These are phyloP conservation scores for Diplocarpon mali DNA, from an alignment of 2,329 filamentous ascomycete species.

Conservation along the genomic window DNA sequence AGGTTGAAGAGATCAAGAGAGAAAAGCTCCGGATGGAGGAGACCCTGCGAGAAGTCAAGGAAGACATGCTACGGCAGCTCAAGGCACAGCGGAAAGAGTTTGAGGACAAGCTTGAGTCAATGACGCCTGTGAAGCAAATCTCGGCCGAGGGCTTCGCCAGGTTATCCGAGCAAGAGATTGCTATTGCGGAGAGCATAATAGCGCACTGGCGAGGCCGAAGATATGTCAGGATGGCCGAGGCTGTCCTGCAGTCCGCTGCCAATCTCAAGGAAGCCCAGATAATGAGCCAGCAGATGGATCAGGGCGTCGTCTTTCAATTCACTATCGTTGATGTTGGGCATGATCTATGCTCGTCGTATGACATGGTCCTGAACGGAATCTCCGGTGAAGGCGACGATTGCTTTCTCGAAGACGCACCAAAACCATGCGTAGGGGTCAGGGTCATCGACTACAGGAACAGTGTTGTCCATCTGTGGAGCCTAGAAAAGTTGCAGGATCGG, in stretches of 20 bases:
- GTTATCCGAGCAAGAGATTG: conserved; percentile 61
- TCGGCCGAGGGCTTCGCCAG: conserved; percentile 31
- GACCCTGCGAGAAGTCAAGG: conserved; percentile 63
- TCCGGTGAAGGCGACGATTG: conserved; percentile 75
- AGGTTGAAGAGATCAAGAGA: conserved; percentile 71
- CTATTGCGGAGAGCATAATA: conserved; percentile 54
- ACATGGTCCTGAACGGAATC: conserved; percentile 87
- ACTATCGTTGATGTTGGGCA: conserved; percentile 84
- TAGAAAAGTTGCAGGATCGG: conserved; percentile 81
- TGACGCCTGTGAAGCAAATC: conserved; percentile 49
- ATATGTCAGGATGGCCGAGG: conserved; percentile 90
- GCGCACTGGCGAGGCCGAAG: conserved; percentile 72
- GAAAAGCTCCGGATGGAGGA: conserved; percentile 83
- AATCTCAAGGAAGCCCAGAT: conserved; percentile 91
- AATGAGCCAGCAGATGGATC: conserved; percentile 93
- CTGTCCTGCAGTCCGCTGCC: conserved; percentile 77
- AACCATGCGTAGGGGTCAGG: conserved; percentile 83
- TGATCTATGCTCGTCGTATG: conserved; percentile 83
- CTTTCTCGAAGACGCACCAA: conserved; percentile 67
- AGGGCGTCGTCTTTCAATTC: conserved; percentile 90
- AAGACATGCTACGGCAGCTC: conserved; percentile 81
- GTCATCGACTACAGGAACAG: conserved; percentile 83
- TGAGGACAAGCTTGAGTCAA: conserved; percentile 70
- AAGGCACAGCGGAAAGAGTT: conserved; percentile 74
- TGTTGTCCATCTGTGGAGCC: conserved; percentile 85